Evolutionary conservation across 139 green algal species (phyloP).

Genomic region (Zygnema circumcarinatum): DNA sequence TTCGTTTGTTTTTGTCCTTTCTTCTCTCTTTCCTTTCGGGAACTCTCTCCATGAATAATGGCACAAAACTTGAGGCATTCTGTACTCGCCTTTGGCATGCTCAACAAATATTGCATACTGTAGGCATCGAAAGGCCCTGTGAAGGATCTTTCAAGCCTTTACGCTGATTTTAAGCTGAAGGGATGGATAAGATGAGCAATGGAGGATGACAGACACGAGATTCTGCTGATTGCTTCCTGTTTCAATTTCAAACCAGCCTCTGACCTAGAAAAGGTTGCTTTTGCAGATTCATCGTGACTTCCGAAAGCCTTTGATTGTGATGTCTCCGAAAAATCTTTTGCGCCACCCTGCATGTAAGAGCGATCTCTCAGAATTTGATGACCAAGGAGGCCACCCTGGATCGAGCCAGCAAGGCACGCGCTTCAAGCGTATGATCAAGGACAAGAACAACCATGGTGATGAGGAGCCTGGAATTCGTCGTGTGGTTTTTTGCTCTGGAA

Average conservation of each 20-base stretch:
- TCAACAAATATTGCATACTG: no score
- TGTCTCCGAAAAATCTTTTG: constrained; percentile 95
- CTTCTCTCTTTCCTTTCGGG: neutral
- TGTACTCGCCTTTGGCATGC: no score
- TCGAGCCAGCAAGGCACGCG: constrained; percentile 77
- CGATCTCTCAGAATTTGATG: constrained; percentile 89
- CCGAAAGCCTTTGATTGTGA: constrained; percentile 95
- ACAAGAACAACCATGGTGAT: constrained; percentile 70
- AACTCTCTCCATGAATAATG: neutral
- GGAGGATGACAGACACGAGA: no score
- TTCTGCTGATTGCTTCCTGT: neutral
- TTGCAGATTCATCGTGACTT: constrained; percentile 92
- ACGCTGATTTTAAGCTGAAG: no score
- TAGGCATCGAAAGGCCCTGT: no score
- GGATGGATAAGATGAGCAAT: no score
- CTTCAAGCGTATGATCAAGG: constrained; percentile 99
- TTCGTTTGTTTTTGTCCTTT: neutral
- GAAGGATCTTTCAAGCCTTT: no score
- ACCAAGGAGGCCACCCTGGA: constrained; percentile 63
- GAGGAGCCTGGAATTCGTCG: constrained; percentile 75
- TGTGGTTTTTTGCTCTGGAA: constrained; percentile 92
- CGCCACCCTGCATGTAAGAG: constrained; percentile 86
- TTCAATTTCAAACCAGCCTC: neutral
- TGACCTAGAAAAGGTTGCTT: neutral
- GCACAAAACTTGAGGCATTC: no score